Evolutionary conservation across 768 basidiomycete genomes (phyloP).

Genomic region (Cystofilobasidium ferigula): DNA sequence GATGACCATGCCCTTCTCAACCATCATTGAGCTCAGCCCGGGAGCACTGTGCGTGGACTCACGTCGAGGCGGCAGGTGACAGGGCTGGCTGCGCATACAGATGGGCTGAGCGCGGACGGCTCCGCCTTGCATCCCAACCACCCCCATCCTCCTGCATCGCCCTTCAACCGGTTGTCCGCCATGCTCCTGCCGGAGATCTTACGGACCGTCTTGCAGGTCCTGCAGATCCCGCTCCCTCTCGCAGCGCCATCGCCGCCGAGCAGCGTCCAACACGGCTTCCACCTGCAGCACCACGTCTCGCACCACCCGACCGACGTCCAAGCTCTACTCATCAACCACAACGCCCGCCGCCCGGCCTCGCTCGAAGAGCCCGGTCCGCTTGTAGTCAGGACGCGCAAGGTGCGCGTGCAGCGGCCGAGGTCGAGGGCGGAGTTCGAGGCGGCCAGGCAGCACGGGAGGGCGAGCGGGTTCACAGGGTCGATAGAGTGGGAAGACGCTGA

Average conservation of each 20-base stretch:
- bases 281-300: not conserved
- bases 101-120: no score
- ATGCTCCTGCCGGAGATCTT: slow-evolving; percentile 43
- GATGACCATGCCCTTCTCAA: no score
- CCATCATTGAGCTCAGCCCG: no score
- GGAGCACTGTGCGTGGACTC: no score
- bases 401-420: slow-evolving; percentile 15
- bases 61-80: no score
- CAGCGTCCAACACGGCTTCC: not conserved
- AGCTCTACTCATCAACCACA: slow-evolving; percentile 11
- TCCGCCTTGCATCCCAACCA: slow-evolving; percentile 33
- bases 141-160: slow-evolving; percentile 45
- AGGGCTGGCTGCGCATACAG: no score
- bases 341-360: not conserved
- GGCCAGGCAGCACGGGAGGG: not conserved
- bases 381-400: not conserved
- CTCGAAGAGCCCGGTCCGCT: not conserved
- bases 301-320: slow-evolving; percentile 19
- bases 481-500: slow-evolving; percentile 56
- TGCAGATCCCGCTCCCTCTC: slow-evolving; percentile 32
- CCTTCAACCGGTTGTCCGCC: slow-evolving; percentile 40
- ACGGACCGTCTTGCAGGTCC: slow-evolving; percentile 27
- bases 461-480: not conserved
- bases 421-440: slow-evolving; percentile 1
- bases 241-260: slow-evolving; percentile 37